Evolutionary conservation across 768 basidiomycete genomes (phyloP).

Genomic region (Russula sp.): DNA sequence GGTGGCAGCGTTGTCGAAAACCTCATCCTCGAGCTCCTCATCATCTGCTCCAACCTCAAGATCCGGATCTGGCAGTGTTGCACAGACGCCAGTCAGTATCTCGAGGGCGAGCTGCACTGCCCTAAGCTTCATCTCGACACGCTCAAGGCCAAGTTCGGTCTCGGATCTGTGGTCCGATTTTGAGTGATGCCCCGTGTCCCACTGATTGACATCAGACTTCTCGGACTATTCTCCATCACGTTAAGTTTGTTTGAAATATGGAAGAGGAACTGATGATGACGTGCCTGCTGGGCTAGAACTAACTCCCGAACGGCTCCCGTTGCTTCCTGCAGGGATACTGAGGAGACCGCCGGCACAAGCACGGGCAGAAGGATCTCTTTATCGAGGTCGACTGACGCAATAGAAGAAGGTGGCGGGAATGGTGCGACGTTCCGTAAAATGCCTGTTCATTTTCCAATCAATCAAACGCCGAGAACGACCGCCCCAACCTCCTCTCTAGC

Average conservation of each 20-base stretch:
- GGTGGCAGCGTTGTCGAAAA: slow-evolving; percentile 38
- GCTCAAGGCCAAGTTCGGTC: slow-evolving; percentile 63
- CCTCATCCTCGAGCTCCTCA: slow-evolving; percentile 33
- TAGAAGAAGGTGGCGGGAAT: slow-evolving; percentile 57
- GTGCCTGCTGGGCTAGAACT: slow-evolving; percentile 47
- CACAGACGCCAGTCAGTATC: slow-evolving; percentile 81
- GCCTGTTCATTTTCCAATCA: slow-evolving; percentile 36
- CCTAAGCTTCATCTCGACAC: slow-evolving; percentile 60
- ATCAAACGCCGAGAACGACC: background rate
- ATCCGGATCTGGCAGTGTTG: slow-evolving; percentile 75
- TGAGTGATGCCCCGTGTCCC: background rate
- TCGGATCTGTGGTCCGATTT: slow-evolving; percentile 67
- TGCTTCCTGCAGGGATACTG: slow-evolving; percentile 46
- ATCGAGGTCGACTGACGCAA: slow-evolving; percentile 59
- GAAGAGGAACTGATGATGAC: slow-evolving; percentile 17
- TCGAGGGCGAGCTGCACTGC: slow-evolving; percentile 81
- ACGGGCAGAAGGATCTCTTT: slow-evolving; percentile 65
- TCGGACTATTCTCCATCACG: slow-evolving; percentile 32
- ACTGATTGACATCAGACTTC: slow-evolving; percentile 40
- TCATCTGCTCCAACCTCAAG: slow-evolving; percentile 31
- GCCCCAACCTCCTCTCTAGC: background rate
- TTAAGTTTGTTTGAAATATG: background rate
- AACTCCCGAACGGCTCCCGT: slow-evolving; percentile 46
- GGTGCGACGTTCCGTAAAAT: slow-evolving; percentile 73
- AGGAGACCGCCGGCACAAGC: slow-evolving; percentile 57